A percentile compares a stretch with the other conserved stretches of the same genome.
Conservation (phyloP, 768 basidiomycete species). For the Lactarius sp. region DNA sequence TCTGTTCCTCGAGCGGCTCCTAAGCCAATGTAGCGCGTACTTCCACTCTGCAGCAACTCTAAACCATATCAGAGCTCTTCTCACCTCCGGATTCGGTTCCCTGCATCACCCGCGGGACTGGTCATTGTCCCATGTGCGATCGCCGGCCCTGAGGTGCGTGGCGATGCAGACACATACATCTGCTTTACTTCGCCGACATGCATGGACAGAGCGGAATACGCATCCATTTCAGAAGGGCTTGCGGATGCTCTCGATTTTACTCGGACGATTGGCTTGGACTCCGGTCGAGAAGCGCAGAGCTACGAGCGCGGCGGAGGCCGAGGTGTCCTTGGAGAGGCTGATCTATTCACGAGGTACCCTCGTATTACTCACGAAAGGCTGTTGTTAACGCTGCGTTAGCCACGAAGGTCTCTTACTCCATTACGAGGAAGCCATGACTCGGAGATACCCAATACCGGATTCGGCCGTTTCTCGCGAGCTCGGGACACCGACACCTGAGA, state of each 20-base stretch:
- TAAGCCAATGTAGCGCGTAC: conserved; percentile 61
- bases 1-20: background rate
- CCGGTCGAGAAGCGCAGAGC: conserved; percentile 38
- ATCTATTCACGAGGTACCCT: conserved; percentile 82
- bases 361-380: background rate
- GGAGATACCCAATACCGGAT: conserved; percentile 47
- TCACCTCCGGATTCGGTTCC: conserved; percentile 93
- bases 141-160: conserved; percentile 62
- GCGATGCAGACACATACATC: background rate
- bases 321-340: conserved; percentile 78
- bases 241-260: conserved; percentile 93
- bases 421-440: conserved; percentile 90
- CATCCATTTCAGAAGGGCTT: conserved; percentile 75
- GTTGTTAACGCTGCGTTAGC: conserved; percentile 35
- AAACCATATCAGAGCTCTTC: conserved; percentile 84
- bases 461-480: conserved; percentile 3
- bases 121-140: conserved; percentile 90
- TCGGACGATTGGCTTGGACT: conserved; percentile 75
- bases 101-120: conserved; percentile 85
- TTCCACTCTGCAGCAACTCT: conserved; percentile 93
- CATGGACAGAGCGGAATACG: conserved; percentile 64
- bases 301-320: conserved; percentile 72
- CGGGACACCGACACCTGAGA: conserved; percentile 30
- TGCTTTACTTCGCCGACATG: background rate
- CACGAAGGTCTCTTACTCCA: conserved; percentile 92